Base-by-base conservation (phyloP, 2,329 filamentous ascomycete species). In the Colletotrichum sp. region DNA sequence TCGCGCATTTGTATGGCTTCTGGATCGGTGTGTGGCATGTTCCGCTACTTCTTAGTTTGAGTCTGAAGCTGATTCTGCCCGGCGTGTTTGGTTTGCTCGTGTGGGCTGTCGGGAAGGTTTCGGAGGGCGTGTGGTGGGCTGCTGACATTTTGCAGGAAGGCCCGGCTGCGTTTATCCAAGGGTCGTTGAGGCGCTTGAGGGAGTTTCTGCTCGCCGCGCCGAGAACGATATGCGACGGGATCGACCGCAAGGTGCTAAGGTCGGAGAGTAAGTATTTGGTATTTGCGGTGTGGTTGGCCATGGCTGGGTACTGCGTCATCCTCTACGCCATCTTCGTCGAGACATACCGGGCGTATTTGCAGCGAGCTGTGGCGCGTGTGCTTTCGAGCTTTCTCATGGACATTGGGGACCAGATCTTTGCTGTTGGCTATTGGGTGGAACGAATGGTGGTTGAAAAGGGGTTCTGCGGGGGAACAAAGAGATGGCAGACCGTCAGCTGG, bases 251-350 rank as follows among this genome's bases (percentile, higher is more conserved):
- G 8, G 13, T 74, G 1, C 57, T 76, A 3, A 3, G 70, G 11
- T 28, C 74, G 3, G 74, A 76, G 59, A 28, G 44, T 16, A 25
- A 22, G 12, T 59, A 73, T 28, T 22, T 78, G 63, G 78, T 77
- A 60, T 68, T 55, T 2, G 77, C 78, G n/a, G 44, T 15, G 71
- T 75, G 11, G 63, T 65, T 27, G 79, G 78, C 3, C 77, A 78
- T 34, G 44, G 55, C n/a, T 73, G 28, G 13, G 8, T 61, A 32
- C 28, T 32, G 59, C 19, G 27, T 61, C 9, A 61, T 80, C 55
- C 71, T 77, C 8, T 70, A 81, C 71, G 73, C 72, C 12, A 78
- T 77, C 39, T 74, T 69, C 1, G 19, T 74, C 9, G 64, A 73
- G 3, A 8, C 28, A 2, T 74, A 59, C 8, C 19, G 70, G 28